Evolutionary conservation across 345 rosid genomes (phyloP), one percentile per base, ranked within the genome.

Genomic region (Durio zibethinus): DNA sequence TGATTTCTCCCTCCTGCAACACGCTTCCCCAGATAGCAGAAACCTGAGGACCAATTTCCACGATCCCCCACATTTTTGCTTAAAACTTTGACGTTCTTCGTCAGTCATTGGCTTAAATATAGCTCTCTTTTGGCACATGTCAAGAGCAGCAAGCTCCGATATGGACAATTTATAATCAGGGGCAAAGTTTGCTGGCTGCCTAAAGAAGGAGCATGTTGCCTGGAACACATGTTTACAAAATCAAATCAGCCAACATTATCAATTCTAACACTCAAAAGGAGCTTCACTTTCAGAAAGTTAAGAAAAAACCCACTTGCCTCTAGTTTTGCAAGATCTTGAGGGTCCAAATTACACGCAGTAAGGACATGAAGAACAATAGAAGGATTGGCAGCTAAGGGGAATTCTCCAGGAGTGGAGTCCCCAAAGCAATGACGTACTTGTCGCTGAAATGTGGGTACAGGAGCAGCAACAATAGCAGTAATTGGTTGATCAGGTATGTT

Each of bases 111-210:
- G 86, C 85, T 87, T 96, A 83, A 93, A 96, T 61, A 93, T 89
- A 77, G 84, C 94, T 67, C 93, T 89, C 80, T 88, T 89, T 74
- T 83, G 84, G 88, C 99, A 96, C 83, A 96, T 82, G 82, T 96
- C 99, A 60, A 92, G 87, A 78, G 99, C 99, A n/a, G 98, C 98
- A 78, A 93, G 88, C 90, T 96, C 99, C 5, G 98, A 82, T 79
- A 93, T 91, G 56, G 97, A 91, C 64, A 96, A 86, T 75, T 82
- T 89, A 81, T 64, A 76, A 82, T 96, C 97, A 7, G 99, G 99
- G 82, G 88, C 59, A 52, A 93, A 90, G 77, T 90, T 91, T 73
- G 97, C 99, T 11, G 94, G 94, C 88, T 86, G 95, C 89, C 98
- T 91, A 80, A 96, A 96, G 91, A 93, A 96, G 52, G 91, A 93